These are phyloP conservation scores for Filosporella fistucella DNA, from an alignment of 495 filamentous ascomycete genomes.

Conservation along the genomic window DNA sequence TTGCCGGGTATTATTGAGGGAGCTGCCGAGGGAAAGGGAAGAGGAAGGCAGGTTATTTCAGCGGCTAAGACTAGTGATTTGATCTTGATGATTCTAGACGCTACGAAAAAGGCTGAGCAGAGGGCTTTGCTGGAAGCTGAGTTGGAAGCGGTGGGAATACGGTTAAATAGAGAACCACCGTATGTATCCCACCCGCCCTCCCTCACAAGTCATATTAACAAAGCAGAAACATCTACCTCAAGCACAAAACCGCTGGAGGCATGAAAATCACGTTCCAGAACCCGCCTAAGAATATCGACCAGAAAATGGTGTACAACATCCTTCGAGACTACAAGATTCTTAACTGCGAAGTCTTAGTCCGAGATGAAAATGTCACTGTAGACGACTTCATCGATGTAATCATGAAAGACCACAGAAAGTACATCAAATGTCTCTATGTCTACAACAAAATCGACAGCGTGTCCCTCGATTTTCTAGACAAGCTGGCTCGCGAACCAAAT, in stretches of 20 bases:
- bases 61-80: constrained; percentile 99
- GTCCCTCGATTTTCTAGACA: constrained; percentile 87
- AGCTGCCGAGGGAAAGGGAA: constrained; percentile 90
- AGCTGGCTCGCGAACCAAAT: constrained; percentile 85
- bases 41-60: constrained; percentile 95
- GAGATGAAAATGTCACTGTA: constrained; percentile 92
- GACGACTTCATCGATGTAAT: constrained; percentile 99
- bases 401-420: constrained; percentile 98
- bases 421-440: constrained; percentile 93
- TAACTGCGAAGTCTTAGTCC: constrained; percentile 92
- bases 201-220: neutral
- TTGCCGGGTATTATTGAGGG: constrained; percentile 98
- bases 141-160: constrained; percentile 93
- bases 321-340: constrained; percentile 97
- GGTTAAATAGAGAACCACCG: constrained; percentile 90
- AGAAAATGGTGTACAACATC: constrained; percentile 97
- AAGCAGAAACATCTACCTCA: constrained; percentile 93
- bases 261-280: constrained; percentile 97
- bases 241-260: constrained; percentile 91
- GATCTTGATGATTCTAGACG: constrained; percentile 95
- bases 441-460: constrained; percentile 99
- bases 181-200: constrained; percentile 36
- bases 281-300: constrained; percentile 85
- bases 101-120: constrained; percentile 95
- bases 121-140: constrained; percentile 85